Evolutionary conservation across 805 yeast species (phyloP).

Genomic region (Pachysolen tannophilus): DNA sequence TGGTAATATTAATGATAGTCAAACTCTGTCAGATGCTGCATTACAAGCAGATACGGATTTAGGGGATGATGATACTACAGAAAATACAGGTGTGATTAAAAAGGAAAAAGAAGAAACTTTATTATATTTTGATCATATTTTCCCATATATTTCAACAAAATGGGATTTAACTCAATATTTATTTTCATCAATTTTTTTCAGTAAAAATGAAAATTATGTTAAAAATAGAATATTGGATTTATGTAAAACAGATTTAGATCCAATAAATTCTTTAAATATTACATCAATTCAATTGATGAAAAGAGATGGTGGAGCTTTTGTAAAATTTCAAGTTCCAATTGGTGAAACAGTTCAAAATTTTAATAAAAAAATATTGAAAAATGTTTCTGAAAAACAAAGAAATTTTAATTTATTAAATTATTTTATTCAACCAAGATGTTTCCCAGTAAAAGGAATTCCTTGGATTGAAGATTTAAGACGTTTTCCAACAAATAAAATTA

Average conservation of each 20-base stretch:
- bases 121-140: conserved; percentile 48
- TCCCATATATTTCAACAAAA: conserved; percentile 30
- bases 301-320: conserved; percentile 94
- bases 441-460: conserved; percentile 83
- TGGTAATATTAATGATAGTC: too few relatives aligned
- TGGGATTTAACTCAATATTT: conserved; percentile 41
- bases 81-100: conserved; percentile 49
- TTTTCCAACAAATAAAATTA: conserved; percentile 55
- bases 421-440: conserved; percentile 45
- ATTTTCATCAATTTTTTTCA: conserved; percentile 29
- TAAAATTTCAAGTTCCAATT: conserved; percentile 58
- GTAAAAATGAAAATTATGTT: conserved; percentile 29
- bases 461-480: conserved; percentile 93
- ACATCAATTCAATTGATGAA: conserved; percentile 59
- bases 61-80: conserved; percentile 48
- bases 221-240: conserved; percentile 19
- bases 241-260: conserved; percentile 25
- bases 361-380: conserved; percentile 36
- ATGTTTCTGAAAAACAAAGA: conserved; percentile 20
- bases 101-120: conserved; percentile 41
- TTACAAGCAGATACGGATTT: conserved; percentile 29
- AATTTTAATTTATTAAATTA: conserved; percentile 27
- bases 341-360: conserved; percentile 41
- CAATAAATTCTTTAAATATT: conserved; percentile 28
- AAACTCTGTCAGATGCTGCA: conserved; percentile 7